Base-by-base conservation (phyloP, 176 grass and related monocot species). In the Phyllostachys edulis region DNA sequence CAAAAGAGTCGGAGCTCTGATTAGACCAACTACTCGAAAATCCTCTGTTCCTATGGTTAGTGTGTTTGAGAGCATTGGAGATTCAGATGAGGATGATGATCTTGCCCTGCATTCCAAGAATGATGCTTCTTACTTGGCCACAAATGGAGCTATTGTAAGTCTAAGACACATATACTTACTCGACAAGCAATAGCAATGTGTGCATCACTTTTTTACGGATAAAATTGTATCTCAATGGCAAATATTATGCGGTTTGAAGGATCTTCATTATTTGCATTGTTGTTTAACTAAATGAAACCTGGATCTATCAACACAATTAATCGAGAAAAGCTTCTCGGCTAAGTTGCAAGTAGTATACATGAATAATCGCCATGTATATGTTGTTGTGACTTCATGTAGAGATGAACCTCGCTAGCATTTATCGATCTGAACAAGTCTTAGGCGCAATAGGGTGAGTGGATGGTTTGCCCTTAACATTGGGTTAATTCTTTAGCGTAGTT, bases 21-120 rank as follows among this genome's bases (percentile, higher is more conserved):
- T 85, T 76, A 85, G 87, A 73, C 79, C 91, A 56, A 85, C 82
- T 34, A 89, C 94, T 71, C 94, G 92, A 23, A 97, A 90, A 85
- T 92, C 94, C 62, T 67, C 94, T 16, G 88, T 78, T 85, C 75
- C 85, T 63, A 91, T 73, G 66, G 78, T 82, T 57, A 89, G 80
- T 79, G 84, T 60, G 2, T 92, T 94, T 63, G 89, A 89, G 47
- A 94, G 86, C 59, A 84, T 92, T 4, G 90, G 87, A 78, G 92
- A 88, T 85, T 92, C 92, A 54, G 94, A 97, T 44, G 95, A 91
- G 10, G 92, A 94, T 56, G 94, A 92, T 62, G 89, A 90, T 65
- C 63, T 94, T 70, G 62, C 18, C 14, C 59, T 77, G 20, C 84
- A 92, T 89, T 75, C 88, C 44, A 97, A 92, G 69, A 86, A 80